Evolutionary conservation across 192 early-diverging fungal species (phyloP).

Genomic region (Coemansia sp.): DNA sequence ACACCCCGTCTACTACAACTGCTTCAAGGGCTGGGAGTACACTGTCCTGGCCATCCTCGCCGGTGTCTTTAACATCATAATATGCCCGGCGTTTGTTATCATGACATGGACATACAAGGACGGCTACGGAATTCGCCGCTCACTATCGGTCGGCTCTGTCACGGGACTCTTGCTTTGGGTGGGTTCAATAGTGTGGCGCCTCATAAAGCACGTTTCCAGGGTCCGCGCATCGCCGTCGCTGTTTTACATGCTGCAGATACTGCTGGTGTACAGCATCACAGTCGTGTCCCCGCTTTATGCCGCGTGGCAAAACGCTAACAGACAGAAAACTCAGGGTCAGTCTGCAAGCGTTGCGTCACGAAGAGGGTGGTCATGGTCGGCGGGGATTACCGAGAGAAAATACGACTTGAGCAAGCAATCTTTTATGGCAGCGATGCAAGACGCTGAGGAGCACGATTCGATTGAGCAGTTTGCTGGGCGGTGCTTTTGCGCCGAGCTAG

Average conservation of each 20-base stretch:
- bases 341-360: not conserved
- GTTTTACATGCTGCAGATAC: conserved; percentile 13
- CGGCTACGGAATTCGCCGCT: conserved; percentile 28
- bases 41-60: not conserved
- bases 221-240: conserved; percentile 12
- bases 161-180: conserved; percentile 14
- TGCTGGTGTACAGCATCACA: conserved; percentile 18
- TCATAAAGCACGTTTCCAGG: not conserved
- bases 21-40: conserved; percentile 17
- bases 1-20: conserved; percentile 19
- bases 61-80: not conserved
- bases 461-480: conserved; percentile 16
- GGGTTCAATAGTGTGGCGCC: conserved; percentile 11
- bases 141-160: conserved; percentile 13
- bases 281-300: conserved; percentile 13
- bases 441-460: conserved; percentile 17
- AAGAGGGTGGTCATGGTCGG: conserved; percentile 12
- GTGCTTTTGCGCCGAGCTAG: conserved; percentile 39
- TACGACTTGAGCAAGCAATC: conserved; percentile 21
- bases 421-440: conserved; percentile 26
- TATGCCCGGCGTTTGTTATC: conserved; percentile 10
- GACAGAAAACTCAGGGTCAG: not conserved
- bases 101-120: conserved; percentile 17
- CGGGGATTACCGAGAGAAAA: conserved; percentile 6
- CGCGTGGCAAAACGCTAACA: conserved; percentile 7